phyloP scores from a whole-genome alignment of 345 rosid species.

The Syzygium grande region DNA sequence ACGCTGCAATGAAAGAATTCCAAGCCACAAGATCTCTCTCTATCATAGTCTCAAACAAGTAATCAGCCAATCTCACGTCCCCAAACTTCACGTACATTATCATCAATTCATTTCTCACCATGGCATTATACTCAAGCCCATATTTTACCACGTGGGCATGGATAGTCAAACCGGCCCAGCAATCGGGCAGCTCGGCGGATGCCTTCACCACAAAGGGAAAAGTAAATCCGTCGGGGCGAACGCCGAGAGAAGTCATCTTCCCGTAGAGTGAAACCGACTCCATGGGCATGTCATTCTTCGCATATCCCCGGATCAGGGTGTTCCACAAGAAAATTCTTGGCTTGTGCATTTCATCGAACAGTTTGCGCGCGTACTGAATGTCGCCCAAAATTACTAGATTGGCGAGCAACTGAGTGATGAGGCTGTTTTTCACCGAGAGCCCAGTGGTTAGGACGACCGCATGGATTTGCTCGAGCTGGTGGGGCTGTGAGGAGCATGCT shows the following conservation, averaged over 20 bases:
- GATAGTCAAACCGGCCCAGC: conserved; percentile 13
- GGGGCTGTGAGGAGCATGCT: conserved; percentile 17
- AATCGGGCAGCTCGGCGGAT: conserved; percentile 10
- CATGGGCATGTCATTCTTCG: conserved; percentile 19
- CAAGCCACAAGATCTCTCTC: conserved; percentile 46
- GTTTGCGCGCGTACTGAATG: conserved; percentile 26
- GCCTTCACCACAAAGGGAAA: conserved; percentile 46
- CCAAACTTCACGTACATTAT: conserved; percentile 35
- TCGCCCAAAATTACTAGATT: conserved; percentile 12
- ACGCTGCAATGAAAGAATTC: conserved; percentile 39
- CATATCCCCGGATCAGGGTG: conserved; percentile 39
- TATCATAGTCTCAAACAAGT: conserved; percentile 39
- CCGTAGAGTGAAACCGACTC: conserved; percentile 19
- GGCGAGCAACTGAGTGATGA: conserved; percentile 24
- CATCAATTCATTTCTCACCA: conserved; percentile 39
- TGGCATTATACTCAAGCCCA: conserved; percentile 29
- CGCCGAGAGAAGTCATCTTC: conserved; percentile 16
- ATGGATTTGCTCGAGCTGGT: conserved; percentile 28
- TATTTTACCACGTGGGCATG: conserved; percentile 29
- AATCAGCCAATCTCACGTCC: conserved; percentile 21
- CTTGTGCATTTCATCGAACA: conserved; percentile 53
- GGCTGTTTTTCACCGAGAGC: conserved; percentile 34
- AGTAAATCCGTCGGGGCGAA: conserved; percentile 37
- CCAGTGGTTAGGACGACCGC: conserved; percentile 28
- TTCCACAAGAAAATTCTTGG: conserved; percentile 46